Evolutionary conservation across 129 eudicot species (phyloP), one percentile per base, ranked within the genome.

Genomic region (Lonicera japonica): DNA sequence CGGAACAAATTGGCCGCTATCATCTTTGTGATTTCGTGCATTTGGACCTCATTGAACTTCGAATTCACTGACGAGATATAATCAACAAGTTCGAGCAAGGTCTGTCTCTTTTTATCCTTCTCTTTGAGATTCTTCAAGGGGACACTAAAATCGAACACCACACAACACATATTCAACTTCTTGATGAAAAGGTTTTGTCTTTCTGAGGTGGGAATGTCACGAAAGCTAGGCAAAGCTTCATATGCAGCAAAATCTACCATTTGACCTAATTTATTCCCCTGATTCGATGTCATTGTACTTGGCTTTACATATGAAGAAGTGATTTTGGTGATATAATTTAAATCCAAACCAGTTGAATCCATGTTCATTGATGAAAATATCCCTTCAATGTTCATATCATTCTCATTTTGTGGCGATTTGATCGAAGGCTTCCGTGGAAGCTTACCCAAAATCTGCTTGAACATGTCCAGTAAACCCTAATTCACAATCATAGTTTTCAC

Each of bases 371-470:
- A 50, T 11, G 69, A 54, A 63, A 70, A 56, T 56, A 36, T 79
- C 8, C 24, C 74, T 25, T 64, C 80, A 51, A 41, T 76, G 51
- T 55, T 69, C 0, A 55, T 46, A 18, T 78, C 72, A 70, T 51
- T 54, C 2, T 80, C 70, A 70, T 56, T 54, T 5, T 80, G 84
- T 15, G 79, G 54, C 2, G 82, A 76, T 77, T 85, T 82, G 1
- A 82, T 78, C 5, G 95, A 79, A 19, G 77, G 61, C 82, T 86
- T 86, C 79, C 76, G 65, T 5, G 94, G 94, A 70, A 86, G 81
- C 94, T 86, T 86, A 56, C 83, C 86, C 0, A 85, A 64, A 58
- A 85, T 79, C 58, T 85, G 94, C 78, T 85, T 85, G 70, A 86
- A 75, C 95, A 86, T 86, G 74, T 68, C 71, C 50, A 67, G 57